Conservation (phyloP, 805 yeast species). For the Candida namnaoensis region DNA sequence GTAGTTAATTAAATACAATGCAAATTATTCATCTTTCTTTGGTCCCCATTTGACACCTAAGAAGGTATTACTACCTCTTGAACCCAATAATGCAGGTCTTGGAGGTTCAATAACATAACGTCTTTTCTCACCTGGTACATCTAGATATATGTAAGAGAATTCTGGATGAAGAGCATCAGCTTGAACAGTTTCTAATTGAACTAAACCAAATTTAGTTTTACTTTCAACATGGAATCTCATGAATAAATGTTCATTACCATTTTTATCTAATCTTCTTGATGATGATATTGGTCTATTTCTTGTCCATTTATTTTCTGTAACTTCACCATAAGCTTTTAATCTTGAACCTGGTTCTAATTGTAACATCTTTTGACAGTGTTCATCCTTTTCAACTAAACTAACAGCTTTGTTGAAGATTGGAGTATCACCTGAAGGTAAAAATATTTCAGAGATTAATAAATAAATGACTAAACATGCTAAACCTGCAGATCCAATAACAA, state of each 20-base stretch:
- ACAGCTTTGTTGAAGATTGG: constrained; percentile 85
- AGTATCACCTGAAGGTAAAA: constrained; percentile 88
- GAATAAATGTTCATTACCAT: constrained; percentile 71
- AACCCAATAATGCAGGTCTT: constrained; percentile 30
- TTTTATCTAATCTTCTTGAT: constrained; percentile 53
- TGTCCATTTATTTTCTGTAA: constrained; percentile 67
- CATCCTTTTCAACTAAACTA: constrained; percentile 61
- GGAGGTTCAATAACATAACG: constrained; percentile 64
- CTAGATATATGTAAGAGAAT: constrained; percentile 65
- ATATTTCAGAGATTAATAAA: constrained; percentile 68
- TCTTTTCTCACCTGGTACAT: constrained; percentile 63
- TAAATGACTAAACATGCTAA: constrained; percentile 63
- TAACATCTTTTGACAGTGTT: constrained; percentile 46
- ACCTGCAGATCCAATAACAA: constrained; percentile 64
- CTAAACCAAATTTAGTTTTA: constrained; percentile 53
- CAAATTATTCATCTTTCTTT: constrained; percentile 32
- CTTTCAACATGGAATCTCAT: constrained; percentile 88
- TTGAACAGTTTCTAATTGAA: constrained; percentile 74
- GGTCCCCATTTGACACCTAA: constrained; percentile 88
- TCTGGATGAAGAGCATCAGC: constrained; percentile 55
- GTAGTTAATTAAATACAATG: too few species aligned
- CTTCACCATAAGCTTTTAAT: constrained; percentile 79
- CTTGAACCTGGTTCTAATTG: constrained; percentile 39
- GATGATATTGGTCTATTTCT: constrained; percentile 81
- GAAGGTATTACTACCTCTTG: constrained; percentile 34